Evolutionary conservation across 306 rosid genomes (phyloP).

Genomic region (Acacia melanoxylon): DNA sequence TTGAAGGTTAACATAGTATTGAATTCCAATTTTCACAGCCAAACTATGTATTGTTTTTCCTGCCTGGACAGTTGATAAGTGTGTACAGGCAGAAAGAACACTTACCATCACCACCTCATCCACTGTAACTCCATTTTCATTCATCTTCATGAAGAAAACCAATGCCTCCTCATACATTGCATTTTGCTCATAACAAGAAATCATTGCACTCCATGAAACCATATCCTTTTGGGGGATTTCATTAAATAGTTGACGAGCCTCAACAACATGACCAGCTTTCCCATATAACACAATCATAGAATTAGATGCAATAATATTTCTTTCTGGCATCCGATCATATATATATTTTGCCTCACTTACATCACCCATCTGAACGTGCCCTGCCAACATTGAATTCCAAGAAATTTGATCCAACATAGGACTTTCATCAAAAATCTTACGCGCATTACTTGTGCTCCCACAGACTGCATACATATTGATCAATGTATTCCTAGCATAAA

Average conservation of each 20-base stretch:
- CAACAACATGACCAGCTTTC: conserved; percentile 44
- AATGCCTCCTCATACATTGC: conserved; percentile 60
- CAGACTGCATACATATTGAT: conserved; percentile 64
- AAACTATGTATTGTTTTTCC: conserved; percentile 66
- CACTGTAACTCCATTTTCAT: conserved; percentile 46
- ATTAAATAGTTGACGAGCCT: conserved; percentile 53
- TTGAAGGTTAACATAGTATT: conserved; percentile 65
- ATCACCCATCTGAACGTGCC: conserved; percentile 56
- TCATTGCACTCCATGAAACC: conserved; percentile 82
- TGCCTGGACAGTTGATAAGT: conserved; percentile 24
- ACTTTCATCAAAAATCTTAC: conserved; percentile 69
- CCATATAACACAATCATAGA: conserved; percentile 73
- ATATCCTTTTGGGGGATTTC: conserved; percentile 56
- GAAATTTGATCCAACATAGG: conserved; percentile 64
- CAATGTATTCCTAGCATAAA: conserved; percentile 73
- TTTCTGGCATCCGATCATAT: conserved; percentile 55
- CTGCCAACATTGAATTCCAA: conserved; percentile 79
- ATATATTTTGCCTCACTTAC: conserved; percentile 46
- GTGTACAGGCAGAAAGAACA: conserved; percentile 61
- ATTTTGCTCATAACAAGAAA: conserved; percentile 75
- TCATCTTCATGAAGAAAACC: conserved; percentile 58
- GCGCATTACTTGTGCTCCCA: conserved; percentile 57
- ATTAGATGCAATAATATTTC: conserved; percentile 63
- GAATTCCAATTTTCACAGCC: conserved; percentile 63
- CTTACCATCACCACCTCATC: conserved; percentile 82